Base-by-base conservation (phyloP, 2,329 filamentous ascomycete species). In the Arthrobotrys conoides region DNA sequence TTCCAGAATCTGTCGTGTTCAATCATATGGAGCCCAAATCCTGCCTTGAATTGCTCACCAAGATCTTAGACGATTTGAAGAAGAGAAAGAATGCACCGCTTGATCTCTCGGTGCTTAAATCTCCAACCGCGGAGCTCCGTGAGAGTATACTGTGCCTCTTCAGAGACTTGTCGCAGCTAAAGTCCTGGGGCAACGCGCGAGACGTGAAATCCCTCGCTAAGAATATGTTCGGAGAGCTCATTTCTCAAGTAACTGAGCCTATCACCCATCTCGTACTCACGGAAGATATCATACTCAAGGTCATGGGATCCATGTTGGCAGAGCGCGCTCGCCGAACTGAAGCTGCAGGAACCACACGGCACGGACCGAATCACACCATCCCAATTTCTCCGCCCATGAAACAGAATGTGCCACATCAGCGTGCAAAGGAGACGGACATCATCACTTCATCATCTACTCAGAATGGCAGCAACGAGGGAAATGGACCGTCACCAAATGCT, bases 151-250 rank as follows among this genome's bases (percentile, higher is more conserved):
- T 83, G 0, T 51, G 81, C 0, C 80, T 83, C 0, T 88, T 91
- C 44, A 57, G 81, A 0, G 41, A 68, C 0, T 83, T 92, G 0
- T 82, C 86, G 0, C 46, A 68, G 0, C 84, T 88, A 4, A 82
- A 86, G 0, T 86, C 86, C 12, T 92, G 90, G 90, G 91, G 87
- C 0, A 92, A 88, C 78, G 90, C 88, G 0, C 86, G 90, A 5
- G 91, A 92, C 59, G 87, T 92, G 0, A 84, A 88, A n/a, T 87
- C 87, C 0, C 55, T 92, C 0, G 86, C 84, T 0, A 89, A 87
- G 71, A 81, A 65, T 0, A 87, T 91, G 0, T 89, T 89, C 79
- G 82, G 83, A 16, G 81, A 76, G 18, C 79, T 84, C n/a, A 68
- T 68, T 68, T 68, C 64, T 68, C 64, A 57, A 68, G 76, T 85